Conservation (phyloP, 768 basidiomycete genomes). For the Psilocybe cubensis region DNA sequence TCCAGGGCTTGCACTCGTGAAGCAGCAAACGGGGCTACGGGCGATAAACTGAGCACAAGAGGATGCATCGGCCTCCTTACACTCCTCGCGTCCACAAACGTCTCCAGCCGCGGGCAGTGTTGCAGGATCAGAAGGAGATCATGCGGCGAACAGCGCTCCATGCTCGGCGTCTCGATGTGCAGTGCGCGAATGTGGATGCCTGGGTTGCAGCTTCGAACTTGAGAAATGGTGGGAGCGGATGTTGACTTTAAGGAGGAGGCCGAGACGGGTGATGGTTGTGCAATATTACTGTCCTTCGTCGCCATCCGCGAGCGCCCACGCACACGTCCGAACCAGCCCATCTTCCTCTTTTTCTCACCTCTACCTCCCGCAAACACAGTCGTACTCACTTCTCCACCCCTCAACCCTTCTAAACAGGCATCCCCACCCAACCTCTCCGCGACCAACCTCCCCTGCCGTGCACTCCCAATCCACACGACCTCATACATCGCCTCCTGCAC, state of each 20-base stretch:
- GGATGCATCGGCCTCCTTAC: slow-evolving; percentile 49
- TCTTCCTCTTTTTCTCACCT: not conserved
- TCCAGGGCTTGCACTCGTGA: not conserved
- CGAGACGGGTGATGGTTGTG: too few species aligned
- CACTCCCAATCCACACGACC: slow-evolving; percentile 69
- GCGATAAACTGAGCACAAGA: slow-evolving; percentile 17
- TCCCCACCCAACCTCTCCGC: slow-evolving; percentile 26
- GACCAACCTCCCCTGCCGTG: slow-evolving; percentile 29
- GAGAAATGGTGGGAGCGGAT: slow-evolving; percentile 37
- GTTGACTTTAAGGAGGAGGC: slow-evolving; percentile 25
- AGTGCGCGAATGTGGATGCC: slow-evolving; percentile 52
- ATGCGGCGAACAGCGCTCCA: slow-evolving; percentile 66
- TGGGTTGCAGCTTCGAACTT: too few species aligned
- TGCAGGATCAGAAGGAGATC: slow-evolving; percentile 74
- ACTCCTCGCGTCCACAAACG: slow-evolving; percentile 67
- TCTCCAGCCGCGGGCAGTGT: slow-evolving; percentile 58
- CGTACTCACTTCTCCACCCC: not conserved
- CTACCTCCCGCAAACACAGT: not conserved
- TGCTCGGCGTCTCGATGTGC: slow-evolving; percentile 69
- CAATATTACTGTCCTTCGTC: too few species aligned
- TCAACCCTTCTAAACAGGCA: slow-evolving; percentile 11
- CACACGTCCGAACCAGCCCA: too few species aligned
- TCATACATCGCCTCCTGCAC: slow-evolving; percentile 64
- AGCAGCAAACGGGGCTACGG: slow-evolving; percentile 23
- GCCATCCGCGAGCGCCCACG: too few species aligned